These are phyloP conservation scores for Pseudogymnoascus sp. DNA, from an alignment of 2,329 filamentous ascomycete species.

Conservation along the genomic window DNA sequence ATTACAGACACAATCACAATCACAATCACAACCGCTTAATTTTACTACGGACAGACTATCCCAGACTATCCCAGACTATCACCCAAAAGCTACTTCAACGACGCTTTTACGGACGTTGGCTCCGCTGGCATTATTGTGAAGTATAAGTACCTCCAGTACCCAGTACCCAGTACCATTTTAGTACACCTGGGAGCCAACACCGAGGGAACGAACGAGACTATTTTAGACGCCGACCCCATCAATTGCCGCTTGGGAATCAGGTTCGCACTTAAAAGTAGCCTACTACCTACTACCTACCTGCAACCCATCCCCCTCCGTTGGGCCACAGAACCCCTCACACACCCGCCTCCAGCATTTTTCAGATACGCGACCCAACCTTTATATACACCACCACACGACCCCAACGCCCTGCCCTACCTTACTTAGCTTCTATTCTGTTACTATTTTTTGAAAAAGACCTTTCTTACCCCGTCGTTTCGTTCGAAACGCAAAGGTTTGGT, in stretches of 20 bases:
- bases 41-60: background rate
- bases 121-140: background rate
- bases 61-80: background rate
- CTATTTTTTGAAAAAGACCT: background rate
- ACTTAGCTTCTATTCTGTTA: background rate
- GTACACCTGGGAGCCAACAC: background rate
- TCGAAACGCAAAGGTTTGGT: background rate
- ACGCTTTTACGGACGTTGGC: background rate
- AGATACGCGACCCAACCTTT: background rate
- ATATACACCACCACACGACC: background rate
- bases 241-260: slow-evolving; percentile 9
- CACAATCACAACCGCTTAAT: background rate
- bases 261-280: slow-evolving; percentile 4
- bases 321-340: slow-evolving; percentile 5
- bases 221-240: slow-evolving; percentile 9
- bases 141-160: background rate
- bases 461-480: background rate
- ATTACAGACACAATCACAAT: background rate
- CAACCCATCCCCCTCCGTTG: background rate
- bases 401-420: background rate
- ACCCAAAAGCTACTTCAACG: background rate
- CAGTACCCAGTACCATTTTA: background rate
- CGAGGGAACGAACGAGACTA: background rate
- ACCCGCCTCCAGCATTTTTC: slow-evolving; percentile 5
- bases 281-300: background rate